Evolutionary conservation across 2,329 filamentous ascomycete species (phyloP), one percentile per base, ranked within the genome.

Genomic region (Amylocarpus encephaloides): DNA sequence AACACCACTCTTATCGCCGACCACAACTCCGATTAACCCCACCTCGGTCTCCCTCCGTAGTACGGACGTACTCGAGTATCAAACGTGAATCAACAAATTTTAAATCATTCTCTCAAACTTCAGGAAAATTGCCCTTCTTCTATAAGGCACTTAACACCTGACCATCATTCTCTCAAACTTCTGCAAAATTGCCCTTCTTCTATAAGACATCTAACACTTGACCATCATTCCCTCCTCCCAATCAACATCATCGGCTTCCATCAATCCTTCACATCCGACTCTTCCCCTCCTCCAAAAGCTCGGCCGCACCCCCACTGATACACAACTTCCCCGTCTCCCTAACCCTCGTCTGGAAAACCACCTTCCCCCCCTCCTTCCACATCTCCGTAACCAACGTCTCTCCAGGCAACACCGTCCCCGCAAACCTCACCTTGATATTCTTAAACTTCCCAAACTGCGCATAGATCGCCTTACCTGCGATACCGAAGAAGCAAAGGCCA

Each of bases 401-500:
- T 12, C 89, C 89, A 0, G 88, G 90, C 50, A 91, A 68, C 11
- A 95, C 90, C 9, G 86, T 83, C 49, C 90, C 89, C 1, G 88
- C 88, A 67, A 95, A 95, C 57, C 90, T 78, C 19, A 94, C 90
- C 77, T 95, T 95, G 73, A 95, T 83, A 73, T 90, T 95, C 77
- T 86, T 88, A 73, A 86, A 90, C 42, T 79, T 71, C 3, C 93
- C 93, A 64, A 83, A 97, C 57, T 77, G 85, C 71, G 89, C 80
- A 67, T 91, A 86, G 35, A 98, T 82, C 53, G 92, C 90, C 78
- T 95, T 96, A 58, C 85, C 88, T 13, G 88, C 85, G 59, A 97
- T 82, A 60, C 93, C 93, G 64, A 98, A 92, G 67, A 84, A 93
- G 79, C 90, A 95, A 34, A 98, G 81, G n/a, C 93, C 93, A 74